These are phyloP conservation scores for Grigorovia transvaalensis DNA, from an alignment of 805 yeast genomes.

Conservation along the genomic window DNA sequence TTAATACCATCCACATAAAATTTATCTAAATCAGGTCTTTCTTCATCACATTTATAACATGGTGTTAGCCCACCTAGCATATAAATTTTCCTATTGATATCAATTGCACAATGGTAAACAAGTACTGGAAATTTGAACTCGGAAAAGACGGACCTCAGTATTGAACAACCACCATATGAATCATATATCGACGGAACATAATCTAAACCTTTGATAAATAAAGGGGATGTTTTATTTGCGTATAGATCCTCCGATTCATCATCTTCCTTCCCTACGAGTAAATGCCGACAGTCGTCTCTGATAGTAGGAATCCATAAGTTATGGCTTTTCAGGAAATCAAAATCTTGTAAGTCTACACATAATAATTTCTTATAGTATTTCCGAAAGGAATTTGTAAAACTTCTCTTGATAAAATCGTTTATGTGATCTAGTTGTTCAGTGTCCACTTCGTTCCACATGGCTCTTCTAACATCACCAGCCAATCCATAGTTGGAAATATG, in stretches of 20 bases:
- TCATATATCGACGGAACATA: slow-evolving; percentile 18
- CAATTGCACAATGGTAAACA: slow-evolving; percentile 35
- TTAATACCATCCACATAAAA: slow-evolving; percentile 30
- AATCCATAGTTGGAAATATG: neutral
- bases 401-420: neutral
- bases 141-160: slow-evolving; percentile 28
- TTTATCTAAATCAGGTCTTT: slow-evolving; percentile 28
- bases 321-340: slow-evolving; percentile 14
- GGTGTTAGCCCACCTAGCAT: slow-evolving; percentile 38
- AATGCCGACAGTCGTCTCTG: slow-evolving; percentile 6
- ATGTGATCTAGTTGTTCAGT: neutral
- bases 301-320: slow-evolving; percentile 25
- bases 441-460: neutral
- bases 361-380: slow-evolving; percentile 18
- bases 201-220: slow-evolving; percentile 17
- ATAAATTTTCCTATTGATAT: slow-evolving; percentile 30
- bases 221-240: slow-evolving; percentile 13
- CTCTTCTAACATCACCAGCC: neutral
- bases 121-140: slow-evolving; percentile 34
- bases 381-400: slow-evolving; percentile 11
- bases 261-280: slow-evolving; percentile 2
- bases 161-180: slow-evolving; percentile 19
- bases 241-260: slow-evolving; percentile 4
- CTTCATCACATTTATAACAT: slow-evolving; percentile 17
- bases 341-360: slow-evolving; percentile 13